phyloP scores from a whole-genome alignment of 2,329 filamentous ascomycete species.

The Chalaropsis ovoidea region DNA sequence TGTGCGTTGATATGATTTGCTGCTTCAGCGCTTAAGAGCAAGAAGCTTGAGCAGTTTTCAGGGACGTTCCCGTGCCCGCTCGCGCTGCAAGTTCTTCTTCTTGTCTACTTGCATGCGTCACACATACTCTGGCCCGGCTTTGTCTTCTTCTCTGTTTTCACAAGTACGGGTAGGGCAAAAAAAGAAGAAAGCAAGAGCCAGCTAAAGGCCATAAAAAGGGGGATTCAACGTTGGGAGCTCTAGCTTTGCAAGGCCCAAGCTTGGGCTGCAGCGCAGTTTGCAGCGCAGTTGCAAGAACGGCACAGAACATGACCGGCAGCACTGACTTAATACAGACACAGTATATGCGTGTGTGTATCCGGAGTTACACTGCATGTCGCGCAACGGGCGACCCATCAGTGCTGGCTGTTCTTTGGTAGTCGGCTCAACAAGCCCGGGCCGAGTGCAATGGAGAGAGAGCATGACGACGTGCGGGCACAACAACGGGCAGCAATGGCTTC shows the following conservation, averaged over 20 bases:
- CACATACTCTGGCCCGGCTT: not conserved
- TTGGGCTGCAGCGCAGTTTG: not conserved
- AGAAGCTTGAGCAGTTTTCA: too few relatives aligned
- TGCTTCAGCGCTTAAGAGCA: too few relatives aligned
- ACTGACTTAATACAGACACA: not conserved
- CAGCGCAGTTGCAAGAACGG: not conserved
- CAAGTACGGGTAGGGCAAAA: too few relatives aligned
- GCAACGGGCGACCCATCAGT: not conserved
- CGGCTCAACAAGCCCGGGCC: too few relatives aligned
- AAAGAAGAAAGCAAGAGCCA: not conserved
- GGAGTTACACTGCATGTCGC: constrained; percentile 3
- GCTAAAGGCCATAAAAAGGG: not conserved
- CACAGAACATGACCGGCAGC: not conserved
- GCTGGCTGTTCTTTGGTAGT: too few relatives aligned
- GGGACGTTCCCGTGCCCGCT: too few relatives aligned
- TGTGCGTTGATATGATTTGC: too few relatives aligned
- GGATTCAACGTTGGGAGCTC: not conserved
- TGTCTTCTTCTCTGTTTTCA: not conserved
- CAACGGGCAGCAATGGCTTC: too few relatives aligned
- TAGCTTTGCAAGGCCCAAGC: not conserved
- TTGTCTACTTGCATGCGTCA: too few relatives aligned
- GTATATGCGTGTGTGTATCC: not conserved
- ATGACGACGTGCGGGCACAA: too few relatives aligned
- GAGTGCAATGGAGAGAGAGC: not conserved
- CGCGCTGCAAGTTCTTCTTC: too few relatives aligned